Evolutionary conservation across 192 early-diverging fungal species (phyloP).

Genomic region (Entrophospora sp.): DNA sequence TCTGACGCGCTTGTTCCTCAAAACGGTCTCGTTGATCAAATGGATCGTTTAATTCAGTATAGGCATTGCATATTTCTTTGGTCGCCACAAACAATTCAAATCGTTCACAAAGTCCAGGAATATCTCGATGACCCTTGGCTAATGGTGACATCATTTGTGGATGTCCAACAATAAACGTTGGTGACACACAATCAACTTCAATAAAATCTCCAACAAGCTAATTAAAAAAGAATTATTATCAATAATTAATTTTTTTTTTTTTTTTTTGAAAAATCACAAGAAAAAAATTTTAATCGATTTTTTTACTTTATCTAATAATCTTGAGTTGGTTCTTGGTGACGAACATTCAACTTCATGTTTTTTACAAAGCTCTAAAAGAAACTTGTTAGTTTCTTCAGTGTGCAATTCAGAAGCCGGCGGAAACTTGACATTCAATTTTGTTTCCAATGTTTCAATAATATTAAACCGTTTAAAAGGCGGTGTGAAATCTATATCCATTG

Average conservation of each 20-base stretch:
- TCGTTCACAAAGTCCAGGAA: slow-evolving; percentile 89
- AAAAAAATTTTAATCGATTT: too few species aligned
- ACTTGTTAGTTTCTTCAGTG: slow-evolving; percentile 74
- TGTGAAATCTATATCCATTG: slow-evolving; percentile 87
- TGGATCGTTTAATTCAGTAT: slow-evolving; percentile 99
- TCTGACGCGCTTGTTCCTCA: slow-evolving; percentile 93
- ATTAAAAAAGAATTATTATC: too few species aligned
- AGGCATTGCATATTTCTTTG: slow-evolving; percentile 98
- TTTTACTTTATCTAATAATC: slow-evolving; percentile 84
- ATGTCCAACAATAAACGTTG: slow-evolving; percentile 95
- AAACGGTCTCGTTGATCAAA: slow-evolving; percentile 98
- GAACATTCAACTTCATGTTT: slow-evolving; percentile 95
- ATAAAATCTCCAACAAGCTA: slow-evolving; percentile 73
- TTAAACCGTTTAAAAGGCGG: slow-evolving; percentile 90
- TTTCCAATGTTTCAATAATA: slow-evolving; percentile 91
- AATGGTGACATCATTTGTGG: slow-evolving; percentile 99
- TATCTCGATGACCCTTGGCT: slow-evolving; percentile 90
- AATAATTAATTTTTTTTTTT: too few species aligned
- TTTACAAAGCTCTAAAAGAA: slow-evolving; percentile 83
- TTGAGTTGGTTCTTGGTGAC: slow-evolving; percentile 84
- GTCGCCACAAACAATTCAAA: slow-evolving; percentile 98
- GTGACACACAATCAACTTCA: slow-evolving; percentile 70
- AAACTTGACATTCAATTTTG: slow-evolving; percentile 85
- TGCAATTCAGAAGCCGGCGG: slow-evolving; percentile 77
- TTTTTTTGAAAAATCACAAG: too few species aligned